Evolutionary conservation across 495 filamentous ascomycete genomes (phyloP).

Genomic region (Trichoderma reesei): DNA sequence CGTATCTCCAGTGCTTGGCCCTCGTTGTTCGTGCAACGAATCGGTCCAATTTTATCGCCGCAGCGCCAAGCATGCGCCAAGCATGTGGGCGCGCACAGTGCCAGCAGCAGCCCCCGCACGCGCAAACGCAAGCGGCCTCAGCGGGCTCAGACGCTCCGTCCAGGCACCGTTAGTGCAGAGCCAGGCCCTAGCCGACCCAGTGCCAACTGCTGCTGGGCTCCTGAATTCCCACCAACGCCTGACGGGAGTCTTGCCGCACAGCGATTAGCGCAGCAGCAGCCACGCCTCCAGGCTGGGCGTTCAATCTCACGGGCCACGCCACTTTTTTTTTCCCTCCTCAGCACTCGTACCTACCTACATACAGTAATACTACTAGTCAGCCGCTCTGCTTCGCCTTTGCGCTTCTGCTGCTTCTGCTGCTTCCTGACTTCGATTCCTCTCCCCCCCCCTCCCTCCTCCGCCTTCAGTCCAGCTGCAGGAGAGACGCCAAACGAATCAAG

Average conservation of each 20-base stretch:
- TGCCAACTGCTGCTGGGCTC: neutral
- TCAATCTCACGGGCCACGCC: constrained; percentile 3
- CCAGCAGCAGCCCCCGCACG: neutral
- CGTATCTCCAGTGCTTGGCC: too few relatives aligned
- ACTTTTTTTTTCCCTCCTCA: neutral
- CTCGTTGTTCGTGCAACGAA: too few relatives aligned
- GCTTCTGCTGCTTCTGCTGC: too few relatives aligned
- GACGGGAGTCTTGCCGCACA: neutral
- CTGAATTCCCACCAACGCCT: neutral
- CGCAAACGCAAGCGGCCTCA: neutral
- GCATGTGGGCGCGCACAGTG: neutral
- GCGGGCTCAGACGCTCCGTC: neutral
- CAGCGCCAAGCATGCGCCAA: too few relatives aligned
- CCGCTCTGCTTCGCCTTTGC: too few relatives aligned
- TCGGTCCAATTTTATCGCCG: too few relatives aligned
- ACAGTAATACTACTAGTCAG: neutral
- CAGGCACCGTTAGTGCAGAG: neutral
- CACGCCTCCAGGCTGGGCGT: neutral
- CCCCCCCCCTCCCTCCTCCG: neutral
- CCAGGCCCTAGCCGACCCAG: neutral
- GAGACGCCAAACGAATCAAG: neutral
- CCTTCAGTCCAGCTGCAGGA: neutral
- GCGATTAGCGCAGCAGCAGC: neutral
- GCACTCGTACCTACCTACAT: neutral
- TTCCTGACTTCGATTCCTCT: too few relatives aligned